Evolutionary conservation across 73 alveolate species (phyloP).

Genomic region (Stentor coeruleus): DNA sequence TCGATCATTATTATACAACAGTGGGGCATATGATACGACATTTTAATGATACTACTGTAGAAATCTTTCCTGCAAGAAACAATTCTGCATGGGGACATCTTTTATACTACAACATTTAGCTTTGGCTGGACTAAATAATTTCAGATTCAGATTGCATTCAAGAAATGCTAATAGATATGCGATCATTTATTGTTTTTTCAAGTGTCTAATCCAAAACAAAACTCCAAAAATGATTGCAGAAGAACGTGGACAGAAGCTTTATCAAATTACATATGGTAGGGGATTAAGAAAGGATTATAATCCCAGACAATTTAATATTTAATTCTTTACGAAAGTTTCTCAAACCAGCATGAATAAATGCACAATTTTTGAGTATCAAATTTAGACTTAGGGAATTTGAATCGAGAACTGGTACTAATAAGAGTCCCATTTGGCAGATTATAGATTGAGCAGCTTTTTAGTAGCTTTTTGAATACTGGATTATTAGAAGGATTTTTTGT

Average conservation of each 20-base stretch:
- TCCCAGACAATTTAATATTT: too few species aligned
- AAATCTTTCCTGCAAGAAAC: constrained; percentile 27
- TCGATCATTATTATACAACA: constrained; percentile 30
- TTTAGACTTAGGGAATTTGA: too few species aligned
- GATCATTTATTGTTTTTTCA: constrained; percentile 44
- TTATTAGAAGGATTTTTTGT: too few species aligned
- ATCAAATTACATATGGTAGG: constrained; percentile 31
- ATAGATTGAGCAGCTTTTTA: too few species aligned
- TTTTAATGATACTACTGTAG: constrained; percentile 44
- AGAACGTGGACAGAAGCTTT: constrained; percentile 33
- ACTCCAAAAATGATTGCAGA: constrained; percentile 34
- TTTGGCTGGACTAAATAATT: constrained; percentile 55
- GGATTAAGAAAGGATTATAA: too few species aligned
- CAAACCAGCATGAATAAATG: too few species aligned
- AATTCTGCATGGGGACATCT: constrained; percentile 59
- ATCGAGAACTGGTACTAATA: too few species aligned
- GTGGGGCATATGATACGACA: constrained; percentile 34
- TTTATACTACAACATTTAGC: constrained; percentile 39
- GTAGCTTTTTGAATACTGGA: too few species aligned
- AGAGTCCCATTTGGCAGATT: too few species aligned
- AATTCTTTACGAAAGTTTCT: too few species aligned
- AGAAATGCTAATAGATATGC: constrained; percentile 53
- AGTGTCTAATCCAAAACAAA: constrained; percentile 32
- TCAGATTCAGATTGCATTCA: constrained; percentile 38
- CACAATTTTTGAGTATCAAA: too few species aligned